phyloP scores from a whole-genome alignment of 257 asterid genomes.

The Avicennia marina region DNA sequence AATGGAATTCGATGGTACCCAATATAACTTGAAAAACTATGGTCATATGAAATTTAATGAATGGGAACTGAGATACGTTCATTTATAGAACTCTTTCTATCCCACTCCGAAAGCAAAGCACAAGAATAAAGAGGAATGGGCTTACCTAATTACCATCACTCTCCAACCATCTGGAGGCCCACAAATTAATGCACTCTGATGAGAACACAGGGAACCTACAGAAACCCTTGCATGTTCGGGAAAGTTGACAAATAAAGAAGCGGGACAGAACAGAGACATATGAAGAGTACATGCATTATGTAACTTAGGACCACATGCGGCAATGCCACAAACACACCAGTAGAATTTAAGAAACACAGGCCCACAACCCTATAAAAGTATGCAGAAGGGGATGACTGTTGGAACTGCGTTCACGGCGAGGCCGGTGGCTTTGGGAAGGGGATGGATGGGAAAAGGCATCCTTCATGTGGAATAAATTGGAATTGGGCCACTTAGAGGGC shows the following conservation, averaged over 20 bases:
- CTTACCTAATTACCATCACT: slow-evolving; percentile 7
- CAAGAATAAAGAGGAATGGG: slow-evolving; percentile 6
- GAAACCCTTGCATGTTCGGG: slow-evolving; percentile 27
- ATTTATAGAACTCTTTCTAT: slow-evolving; percentile 9
- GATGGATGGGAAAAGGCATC: no score
- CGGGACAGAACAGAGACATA: slow-evolving; percentile 10
- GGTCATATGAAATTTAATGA: not conserved
- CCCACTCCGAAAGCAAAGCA: not conserved
- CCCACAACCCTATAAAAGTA: slow-evolving; percentile 25
- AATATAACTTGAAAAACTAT: not conserved
- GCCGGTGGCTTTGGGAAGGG: no score
- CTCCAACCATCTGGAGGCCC: slow-evolving; percentile 21
- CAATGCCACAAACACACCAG: slow-evolving; percentile 26
- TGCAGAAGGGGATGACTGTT: slow-evolving; percentile 27
- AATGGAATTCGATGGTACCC: not conserved
- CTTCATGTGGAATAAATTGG: no score
- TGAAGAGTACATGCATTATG: slow-evolving; percentile 29
- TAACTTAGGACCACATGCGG: slow-evolving; percentile 28
- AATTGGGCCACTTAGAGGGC: no score
- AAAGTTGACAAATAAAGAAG: slow-evolving; percentile 15
- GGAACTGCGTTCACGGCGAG: no score
- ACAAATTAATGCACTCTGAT: slow-evolving; percentile 24
- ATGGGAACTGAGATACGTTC: slow-evolving; percentile 3
- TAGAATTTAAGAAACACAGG: slow-evolving; percentile 26
- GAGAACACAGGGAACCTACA: slow-evolving; percentile 23